These are phyloP conservation scores for Camelina laxa DNA, from an alignment of 345 rosid species.

Conservation along the genomic window DNA sequence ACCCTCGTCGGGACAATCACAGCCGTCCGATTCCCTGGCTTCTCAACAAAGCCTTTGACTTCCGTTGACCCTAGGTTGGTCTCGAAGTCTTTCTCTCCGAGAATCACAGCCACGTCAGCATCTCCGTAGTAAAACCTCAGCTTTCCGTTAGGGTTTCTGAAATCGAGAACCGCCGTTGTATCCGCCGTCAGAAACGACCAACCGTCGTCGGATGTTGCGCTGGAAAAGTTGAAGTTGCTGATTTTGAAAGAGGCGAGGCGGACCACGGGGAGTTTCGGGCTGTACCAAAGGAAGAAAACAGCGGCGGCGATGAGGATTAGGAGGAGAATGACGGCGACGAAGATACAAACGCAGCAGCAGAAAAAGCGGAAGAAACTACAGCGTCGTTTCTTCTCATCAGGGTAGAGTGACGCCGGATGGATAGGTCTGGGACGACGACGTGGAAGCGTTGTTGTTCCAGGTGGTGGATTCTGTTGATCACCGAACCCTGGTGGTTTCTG, in stretches of 20 bases:
- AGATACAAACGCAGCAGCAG: slow-evolving; percentile 55
- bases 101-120: slow-evolving; percentile 47
- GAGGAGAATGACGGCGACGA: slow-evolving; percentile 42
- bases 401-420: slow-evolving; percentile 55
- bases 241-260: slow-evolving; percentile 67
- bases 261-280: slow-evolving; percentile 69
- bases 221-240: slow-evolving; percentile 52
- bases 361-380: slow-evolving; percentile 53
- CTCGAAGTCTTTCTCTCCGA: slow-evolving; percentile 47
- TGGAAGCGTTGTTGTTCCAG: slow-evolving; percentile 30
- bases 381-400: slow-evolving; percentile 47
- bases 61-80: slow-evolving; percentile 50
- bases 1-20: slow-evolving; percentile 55
- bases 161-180: slow-evolving; percentile 57
- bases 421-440: slow-evolving; percentile 43
- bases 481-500: slow-evolving; percentile 73
- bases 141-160: slow-evolving; percentile 68
- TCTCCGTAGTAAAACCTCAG: slow-evolving; percentile 52
- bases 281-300: slow-evolving; percentile 70
- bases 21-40: slow-evolving; percentile 53
- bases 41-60: slow-evolving; percentile 54
- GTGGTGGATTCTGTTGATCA: slow-evolving; percentile 44
- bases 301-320: slow-evolving; percentile 45
- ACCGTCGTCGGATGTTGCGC: slow-evolving; percentile 53
- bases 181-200: slow-evolving; percentile 51